A percentile compares a stretch with the other conserved stretches of the same genome.
phyloP scores from a whole-genome alignment of 805 yeast species.

The Saccharomycopsis javanensis region DNA sequence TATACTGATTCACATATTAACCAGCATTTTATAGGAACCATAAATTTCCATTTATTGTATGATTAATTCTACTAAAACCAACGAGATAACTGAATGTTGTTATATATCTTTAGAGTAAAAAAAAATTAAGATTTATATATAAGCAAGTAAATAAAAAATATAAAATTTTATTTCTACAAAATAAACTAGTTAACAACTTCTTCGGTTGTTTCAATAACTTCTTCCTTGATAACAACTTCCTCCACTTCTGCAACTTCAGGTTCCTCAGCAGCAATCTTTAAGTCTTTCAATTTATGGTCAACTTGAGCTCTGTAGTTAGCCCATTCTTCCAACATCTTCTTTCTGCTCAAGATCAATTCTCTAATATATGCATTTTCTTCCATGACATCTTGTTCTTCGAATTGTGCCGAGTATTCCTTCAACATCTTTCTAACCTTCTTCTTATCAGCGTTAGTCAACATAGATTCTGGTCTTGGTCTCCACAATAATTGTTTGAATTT shows the following conservation, averaged over 20 bases:
- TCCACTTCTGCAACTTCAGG: slow-evolving; percentile 39
- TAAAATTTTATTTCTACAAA: neutral
- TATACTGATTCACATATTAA: too few relatives aligned
- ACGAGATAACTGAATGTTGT: too few relatives aligned
- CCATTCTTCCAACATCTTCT: slow-evolving; percentile 81
- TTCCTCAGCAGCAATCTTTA: slow-evolving; percentile 33
- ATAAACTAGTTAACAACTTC: slow-evolving; percentile 42
- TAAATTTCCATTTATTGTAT: too few relatives aligned
- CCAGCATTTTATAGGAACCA: too few relatives aligned
- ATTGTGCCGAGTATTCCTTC: slow-evolving; percentile 82
- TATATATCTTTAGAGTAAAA: too few relatives aligned
- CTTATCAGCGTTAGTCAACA: slow-evolving; percentile 66
- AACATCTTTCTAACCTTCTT: slow-evolving; percentile 86
- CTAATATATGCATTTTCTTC: slow-evolving; percentile 88
- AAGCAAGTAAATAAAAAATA: neutral
- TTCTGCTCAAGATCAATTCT: slow-evolving; percentile 79
- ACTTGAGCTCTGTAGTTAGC: slow-evolving; percentile 56
- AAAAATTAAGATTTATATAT: neutral
- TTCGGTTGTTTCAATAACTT: slow-evolving; percentile 60
- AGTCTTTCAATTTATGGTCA: slow-evolving; percentile 38
- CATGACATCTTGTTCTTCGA: slow-evolving; percentile 92
- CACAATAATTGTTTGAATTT: slow-evolving; percentile 84
- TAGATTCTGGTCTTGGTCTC: slow-evolving; percentile 93
- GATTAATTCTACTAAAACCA: too few relatives aligned
- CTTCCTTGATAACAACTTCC: slow-evolving; percentile 61